Conservation (phyloP, 495 filamentous ascomycete genomes). For the Aspergillus affinis region DNA sequence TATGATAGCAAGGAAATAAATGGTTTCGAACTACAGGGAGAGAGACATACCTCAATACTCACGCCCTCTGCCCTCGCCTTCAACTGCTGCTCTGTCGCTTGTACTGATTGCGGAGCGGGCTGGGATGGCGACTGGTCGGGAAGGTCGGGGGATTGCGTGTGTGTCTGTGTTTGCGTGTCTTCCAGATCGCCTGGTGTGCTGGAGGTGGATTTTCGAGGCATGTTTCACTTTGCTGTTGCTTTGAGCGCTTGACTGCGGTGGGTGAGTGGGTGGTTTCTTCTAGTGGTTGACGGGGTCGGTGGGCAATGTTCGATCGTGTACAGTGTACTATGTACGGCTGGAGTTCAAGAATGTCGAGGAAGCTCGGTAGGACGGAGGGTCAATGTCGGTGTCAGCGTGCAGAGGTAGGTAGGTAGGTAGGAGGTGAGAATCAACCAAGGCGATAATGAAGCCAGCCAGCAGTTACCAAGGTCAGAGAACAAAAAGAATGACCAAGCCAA, state of each 20-base stretch:
- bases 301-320: too few species aligned
- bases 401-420: too few species aligned
- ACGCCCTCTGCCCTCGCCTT: slow-evolving; percentile 47
- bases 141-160: slow-evolving; percentile 6
- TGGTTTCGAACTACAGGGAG: background rate
- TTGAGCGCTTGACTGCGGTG: background rate
- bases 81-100: slow-evolving; percentile 48
- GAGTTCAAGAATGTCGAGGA: too few species aligned
- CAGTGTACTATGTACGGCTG: too few species aligned
- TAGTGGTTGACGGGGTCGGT: too few species aligned
- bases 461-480: too few species aligned
- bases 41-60: slow-evolving; percentile 40
- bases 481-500: too few species aligned
- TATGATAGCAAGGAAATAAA: background rate
- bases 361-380: too few species aligned
- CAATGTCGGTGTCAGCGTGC: too few species aligned
- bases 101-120: slow-evolving; percentile 13
- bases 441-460: too few species aligned
- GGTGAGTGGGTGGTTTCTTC: background rate
- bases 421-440: too few species aligned
- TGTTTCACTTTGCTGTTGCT: background rate
- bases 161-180: slow-evolving; percentile 8
- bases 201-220: slow-evolving; percentile 22
- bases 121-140: slow-evolving; percentile 12
- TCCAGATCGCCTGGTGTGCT: slow-evolving; percentile 18